Conservation (phyloP, 2,329 filamentous ascomycete species). For the Saccharata proteae region DNA sequence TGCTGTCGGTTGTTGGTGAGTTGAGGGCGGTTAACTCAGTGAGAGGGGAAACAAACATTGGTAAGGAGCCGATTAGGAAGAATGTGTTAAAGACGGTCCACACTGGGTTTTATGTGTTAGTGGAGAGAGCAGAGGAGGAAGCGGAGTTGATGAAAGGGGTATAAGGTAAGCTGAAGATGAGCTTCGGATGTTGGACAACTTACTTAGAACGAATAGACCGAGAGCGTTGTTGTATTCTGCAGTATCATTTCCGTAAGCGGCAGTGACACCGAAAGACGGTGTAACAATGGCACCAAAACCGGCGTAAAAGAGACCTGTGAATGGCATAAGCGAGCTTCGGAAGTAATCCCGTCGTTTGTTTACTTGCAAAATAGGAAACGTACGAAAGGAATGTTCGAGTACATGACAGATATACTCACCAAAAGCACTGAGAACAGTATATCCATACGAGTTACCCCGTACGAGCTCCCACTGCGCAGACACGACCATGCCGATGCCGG, state of each 20-base stretch:
- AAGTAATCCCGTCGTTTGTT: background rate
- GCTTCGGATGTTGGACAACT: slow-evolving; percentile 12
- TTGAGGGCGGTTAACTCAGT: slow-evolving; percentile 5
- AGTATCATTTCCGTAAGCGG: slow-evolving; percentile 30
- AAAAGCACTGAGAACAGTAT: slow-evolving; percentile 44
- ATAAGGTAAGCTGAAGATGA: background rate
- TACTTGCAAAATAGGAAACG: too few species aligned
- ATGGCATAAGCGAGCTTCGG: background rate
- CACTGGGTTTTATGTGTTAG: slow-evolving; percentile 16
- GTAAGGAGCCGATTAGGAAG: slow-evolving; percentile 34
- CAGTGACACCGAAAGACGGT: slow-evolving; percentile 33
- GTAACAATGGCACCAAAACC: slow-evolving; percentile 38
- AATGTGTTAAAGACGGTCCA: slow-evolving; percentile 37
- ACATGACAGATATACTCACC: slow-evolving; percentile 26
- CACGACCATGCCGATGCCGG: slow-evolving; percentile 40
- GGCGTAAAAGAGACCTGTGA: slow-evolving; percentile 34
- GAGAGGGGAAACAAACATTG: slow-evolving; percentile 13
- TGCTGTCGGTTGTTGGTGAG: slow-evolving; percentile 12
- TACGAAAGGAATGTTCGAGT: too few species aligned
- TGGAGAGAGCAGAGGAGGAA: too few species aligned
- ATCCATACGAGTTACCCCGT: slow-evolving; percentile 40
- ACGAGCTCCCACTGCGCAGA: slow-evolving; percentile 46
- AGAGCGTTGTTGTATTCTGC: slow-evolving; percentile 37
- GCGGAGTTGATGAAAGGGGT: too few species aligned
- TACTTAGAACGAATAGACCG: slow-evolving; percentile 37